A percentile compares a stretch with the other conserved stretches of the same genome.
phyloP scores from a whole-genome alignment of 306 rosid genomes.

The Glycine tomentella region DNA sequence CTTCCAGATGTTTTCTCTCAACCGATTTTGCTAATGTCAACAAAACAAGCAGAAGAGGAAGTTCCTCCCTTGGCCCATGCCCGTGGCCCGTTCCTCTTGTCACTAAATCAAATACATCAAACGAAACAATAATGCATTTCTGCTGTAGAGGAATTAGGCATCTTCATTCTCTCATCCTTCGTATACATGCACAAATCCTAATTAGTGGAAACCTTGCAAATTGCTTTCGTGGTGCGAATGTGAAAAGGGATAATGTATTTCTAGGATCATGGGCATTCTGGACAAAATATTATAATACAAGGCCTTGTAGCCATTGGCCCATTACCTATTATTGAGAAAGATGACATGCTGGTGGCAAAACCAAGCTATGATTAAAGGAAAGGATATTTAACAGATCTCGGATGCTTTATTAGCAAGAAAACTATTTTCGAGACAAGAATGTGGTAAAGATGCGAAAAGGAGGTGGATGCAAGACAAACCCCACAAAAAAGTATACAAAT shows the following conservation, averaged over 20 bases:
- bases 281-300: conserved; percentile 33
- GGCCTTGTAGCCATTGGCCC: conserved; percentile 36
- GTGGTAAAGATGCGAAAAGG: conserved; percentile 44
- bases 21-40: conserved; percentile 41
- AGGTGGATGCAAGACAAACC: conserved; percentile 37
- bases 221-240: conserved; percentile 14
- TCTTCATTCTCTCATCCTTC: conserved; percentile 37
- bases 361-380: conserved; percentile 44
- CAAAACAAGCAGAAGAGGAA: conserved; percentile 60
- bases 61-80: conserved; percentile 60
- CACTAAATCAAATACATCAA: conserved; percentile 44
- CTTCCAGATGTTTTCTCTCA: not conserved
- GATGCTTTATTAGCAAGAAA: conserved; percentile 56
- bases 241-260: conserved; percentile 9
- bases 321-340: conserved; percentile 37
- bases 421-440: conserved; percentile 42
- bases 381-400: conserved; percentile 43
- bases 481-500: conserved; percentile 33
- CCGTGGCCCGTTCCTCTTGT: conserved; percentile 69
- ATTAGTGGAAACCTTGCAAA: conserved; percentile 30
- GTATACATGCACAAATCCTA: conserved; percentile 36
- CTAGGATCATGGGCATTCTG: conserved; percentile 36
- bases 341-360: conserved; percentile 41
- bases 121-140: conserved; percentile 58
- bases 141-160: conserved; percentile 45